Percentiles rank a stretch among this genome's conserved stretches.
phyloP scores from a whole-genome alignment of 768 basidiomycete species.

The Pisolithus tinctorius region DNA sequence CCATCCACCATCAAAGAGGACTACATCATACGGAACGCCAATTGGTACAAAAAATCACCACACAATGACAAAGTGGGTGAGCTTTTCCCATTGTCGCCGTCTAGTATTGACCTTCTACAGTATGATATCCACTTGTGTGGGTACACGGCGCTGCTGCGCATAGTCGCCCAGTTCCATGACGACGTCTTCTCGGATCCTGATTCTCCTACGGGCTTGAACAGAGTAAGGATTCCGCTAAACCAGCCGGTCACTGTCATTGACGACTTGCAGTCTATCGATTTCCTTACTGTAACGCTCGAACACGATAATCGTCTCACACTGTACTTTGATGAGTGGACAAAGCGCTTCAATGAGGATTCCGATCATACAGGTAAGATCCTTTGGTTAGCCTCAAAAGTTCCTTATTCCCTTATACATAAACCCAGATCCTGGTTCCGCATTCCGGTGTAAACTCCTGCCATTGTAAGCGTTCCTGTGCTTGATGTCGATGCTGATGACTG shows the following conservation, averaged over 20 bases:
- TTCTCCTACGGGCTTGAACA: constrained; percentile 63
- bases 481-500: neutral
- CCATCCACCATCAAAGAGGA: constrained; percentile 86
- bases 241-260: neutral
- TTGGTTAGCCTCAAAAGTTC: neutral
- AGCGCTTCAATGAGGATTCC: constrained; percentile 52
- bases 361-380: constrained; percentile 44
- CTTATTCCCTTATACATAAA: neutral
- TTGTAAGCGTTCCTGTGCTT: constrained; percentile 48
- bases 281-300: constrained; percentile 52
- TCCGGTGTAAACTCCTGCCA: constrained; percentile 63
- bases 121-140: constrained; percentile 73
- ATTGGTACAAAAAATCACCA: constrained; percentile 70
- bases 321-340: constrained; percentile 64
- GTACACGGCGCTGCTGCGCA: constrained; percentile 61
- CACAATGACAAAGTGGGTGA: constrained; percentile 49
- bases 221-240: constrained; percentile 32
- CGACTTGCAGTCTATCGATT: constrained; percentile 50
- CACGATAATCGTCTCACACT: constrained; percentile 52
- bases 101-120: constrained; percentile 26
- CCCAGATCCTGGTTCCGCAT: constrained; percentile 49
- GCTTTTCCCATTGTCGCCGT: neutral
- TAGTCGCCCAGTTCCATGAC: constrained; percentile 70
- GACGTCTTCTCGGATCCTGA: constrained; percentile 68
- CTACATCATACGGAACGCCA: constrained; percentile 64